These are phyloP conservation scores for Neofusicoccum kwambonambiense DNA, from an alignment of 2,329 filamentous ascomycete genomes.

Conservation along the genomic window DNA sequence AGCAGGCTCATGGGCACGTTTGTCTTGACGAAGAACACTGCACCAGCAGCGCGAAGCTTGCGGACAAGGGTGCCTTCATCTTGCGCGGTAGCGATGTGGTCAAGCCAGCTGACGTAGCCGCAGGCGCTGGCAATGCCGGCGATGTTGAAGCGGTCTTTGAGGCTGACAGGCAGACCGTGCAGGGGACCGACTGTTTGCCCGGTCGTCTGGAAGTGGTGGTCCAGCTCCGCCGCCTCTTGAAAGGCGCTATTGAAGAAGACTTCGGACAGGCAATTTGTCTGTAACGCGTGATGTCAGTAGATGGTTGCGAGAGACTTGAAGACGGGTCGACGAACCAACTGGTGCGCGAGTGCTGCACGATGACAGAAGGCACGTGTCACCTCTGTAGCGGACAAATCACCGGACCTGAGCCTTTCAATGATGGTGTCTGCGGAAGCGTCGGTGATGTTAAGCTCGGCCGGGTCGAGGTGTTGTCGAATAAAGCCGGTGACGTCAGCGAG, in stretches of 20 bases:
- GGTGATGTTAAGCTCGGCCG: not conserved
- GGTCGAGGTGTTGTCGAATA: not conserved
- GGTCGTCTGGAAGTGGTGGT: not conserved
- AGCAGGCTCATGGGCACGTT: constrained; percentile 54
- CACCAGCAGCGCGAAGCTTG: constrained; percentile 51
- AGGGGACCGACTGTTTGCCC: constrained; percentile 34
- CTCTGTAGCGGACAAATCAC: not conserved
- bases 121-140: constrained; percentile 47
- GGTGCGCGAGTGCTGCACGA: not conserved
- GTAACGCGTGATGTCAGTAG: not conserved
- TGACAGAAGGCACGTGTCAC: constrained; percentile 1
- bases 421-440: not conserved
- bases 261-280: constrained; percentile 33
- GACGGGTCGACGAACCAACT: not conserved
- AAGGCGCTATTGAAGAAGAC: constrained; percentile 38
- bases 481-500: constrained; percentile 2
- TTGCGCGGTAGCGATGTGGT: constrained; percentile 40
- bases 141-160: constrained; percentile 44
- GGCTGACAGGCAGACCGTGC: constrained; percentile 38
- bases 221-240: constrained; percentile 30
- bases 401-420: not conserved
- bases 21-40: constrained; percentile 54
- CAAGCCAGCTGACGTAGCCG: constrained; percentile 46
- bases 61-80: constrained; percentile 52
- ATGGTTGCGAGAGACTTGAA: no score